Evolutionary conservation across 108 stramenopile species (phyloP), one percentile per base, ranked within the genome.

Genomic region (Stephanodiscus triporus): DNA sequence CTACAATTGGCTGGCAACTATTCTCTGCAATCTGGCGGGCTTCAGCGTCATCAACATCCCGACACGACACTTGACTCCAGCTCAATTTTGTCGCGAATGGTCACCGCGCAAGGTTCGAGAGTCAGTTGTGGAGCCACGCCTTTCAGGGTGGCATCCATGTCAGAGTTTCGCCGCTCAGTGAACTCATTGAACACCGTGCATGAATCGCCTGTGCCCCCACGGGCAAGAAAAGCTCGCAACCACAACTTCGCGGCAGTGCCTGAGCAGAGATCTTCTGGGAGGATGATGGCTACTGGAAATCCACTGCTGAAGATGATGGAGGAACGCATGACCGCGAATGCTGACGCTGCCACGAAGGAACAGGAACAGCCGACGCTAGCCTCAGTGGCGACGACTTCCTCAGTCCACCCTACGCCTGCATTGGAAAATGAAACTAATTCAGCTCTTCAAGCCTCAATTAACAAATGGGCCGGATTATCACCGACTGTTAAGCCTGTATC

Each of bases 231-330:
- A 32, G 58, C 61, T 48, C 60, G 36, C 7, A 72, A 72, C 49
- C 63, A 48, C 17, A 40, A 42, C 16, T 53, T 59, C 53, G n/a
- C 47, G 32, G 19, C 23, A 37, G n/a, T 50, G 47, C 30, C 38
- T 19, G 27, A 66, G 17, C 34, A 49, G 27, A 23, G 34, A 32
- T 17, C 16, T 47, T 8, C 59, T 37, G 20, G 37, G 22, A 37
- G 37, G 22, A 37, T 63, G 42, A 29, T 30, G 45, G 0, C 58
- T 34, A 4, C 69, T 9, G 60, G 30, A 5, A 80, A 80, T 58
- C 79, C 79, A 32, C 42, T 80, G 42, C 68, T 80, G 53, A 67
- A 63, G 55, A 40, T 80, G 61, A 62, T 80, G 72, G 79, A 73
- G 45, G 55, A 73, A 43, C 79, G 79, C 45, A 80, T 80, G 79